Evolutionary conservation across 257 asterid genomes (phyloP).

Genomic region (Solanum megistacrolobum): DNA sequence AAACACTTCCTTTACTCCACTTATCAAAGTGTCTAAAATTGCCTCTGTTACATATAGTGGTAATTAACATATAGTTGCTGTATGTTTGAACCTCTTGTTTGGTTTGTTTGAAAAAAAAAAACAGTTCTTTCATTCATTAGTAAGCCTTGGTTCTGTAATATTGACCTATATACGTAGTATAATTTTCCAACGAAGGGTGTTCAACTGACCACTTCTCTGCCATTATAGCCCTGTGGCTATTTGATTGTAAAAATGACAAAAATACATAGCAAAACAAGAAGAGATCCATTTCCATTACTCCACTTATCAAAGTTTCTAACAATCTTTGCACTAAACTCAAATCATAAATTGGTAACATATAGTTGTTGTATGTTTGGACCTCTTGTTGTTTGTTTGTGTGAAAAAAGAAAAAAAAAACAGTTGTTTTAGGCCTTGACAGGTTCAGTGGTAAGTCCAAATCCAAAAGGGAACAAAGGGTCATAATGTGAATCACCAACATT

Average conservation of each 20-base stretch:
- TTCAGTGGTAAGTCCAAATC: slow-evolving; percentile 1
- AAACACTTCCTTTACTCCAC: not conserved
- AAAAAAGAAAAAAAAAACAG: too few species aligned
- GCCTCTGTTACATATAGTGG: not conserved
- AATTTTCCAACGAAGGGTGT: not conserved
- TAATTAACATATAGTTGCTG: not conserved
- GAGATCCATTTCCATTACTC: not conserved
- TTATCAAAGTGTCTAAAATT: not conserved
- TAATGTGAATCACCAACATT: slow-evolving; percentile 10
- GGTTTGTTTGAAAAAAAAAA: not conserved
- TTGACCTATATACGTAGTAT: not conserved
- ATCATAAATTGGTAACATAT: not conserved
- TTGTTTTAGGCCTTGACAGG: not conserved
- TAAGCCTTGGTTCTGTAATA: not conserved
- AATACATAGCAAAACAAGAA: not conserved
- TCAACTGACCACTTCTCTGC: not conserved
- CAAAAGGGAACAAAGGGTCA: slow-evolving; percentile 8
- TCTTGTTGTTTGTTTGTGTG: not conserved
- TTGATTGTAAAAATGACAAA: not conserved
- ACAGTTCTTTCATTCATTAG: too few species aligned
- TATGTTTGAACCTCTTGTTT: not conserved
- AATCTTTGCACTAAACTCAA: not conserved
- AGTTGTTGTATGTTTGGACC: not conserved
- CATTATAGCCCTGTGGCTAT: too few species aligned
- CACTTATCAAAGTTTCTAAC: not conserved